Conservation (phyloP, 2,329 filamentous ascomycete species). For the Monilinia laxa region DNA sequence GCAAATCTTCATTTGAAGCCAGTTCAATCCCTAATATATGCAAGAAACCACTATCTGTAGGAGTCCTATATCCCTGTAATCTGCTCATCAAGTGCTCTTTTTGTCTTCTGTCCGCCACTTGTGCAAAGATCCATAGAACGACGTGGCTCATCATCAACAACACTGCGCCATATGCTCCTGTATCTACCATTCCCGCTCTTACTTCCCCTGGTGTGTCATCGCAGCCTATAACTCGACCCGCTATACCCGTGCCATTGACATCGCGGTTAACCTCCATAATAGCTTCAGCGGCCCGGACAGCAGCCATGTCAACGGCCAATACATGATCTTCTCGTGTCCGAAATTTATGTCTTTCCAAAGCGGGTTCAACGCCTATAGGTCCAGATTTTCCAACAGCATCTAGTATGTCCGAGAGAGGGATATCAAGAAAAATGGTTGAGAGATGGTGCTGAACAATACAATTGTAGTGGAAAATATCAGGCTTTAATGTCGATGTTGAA, state of each 20-base stretch:
- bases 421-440: slow-evolving; percentile 4
- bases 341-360: slow-evolving; percentile 28
- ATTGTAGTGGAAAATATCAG: slow-evolving; percentile 10
- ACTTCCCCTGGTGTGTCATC: not conserved
- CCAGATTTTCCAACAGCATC: slow-evolving; percentile 24
- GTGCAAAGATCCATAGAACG: slow-evolving; percentile 32
- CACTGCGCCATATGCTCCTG: slow-evolving; percentile 30
- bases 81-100: slow-evolving; percentile 12
- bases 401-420: slow-evolving; percentile 2
- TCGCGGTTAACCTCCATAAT: slow-evolving; percentile 25
- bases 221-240: not conserved
- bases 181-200: slow-evolving; percentile 24
- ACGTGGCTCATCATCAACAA: slow-evolving; percentile 33
- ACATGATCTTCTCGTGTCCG: slow-evolving; percentile 26
- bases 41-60: not conserved
- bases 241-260: not conserved
- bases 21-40: not conserved
- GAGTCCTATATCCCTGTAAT: not conserved
- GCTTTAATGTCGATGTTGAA: slow-evolving; percentile 14
- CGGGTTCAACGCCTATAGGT: slow-evolving; percentile 23
- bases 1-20: not conserved
- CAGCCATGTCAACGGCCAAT: slow-evolving; percentile 27
- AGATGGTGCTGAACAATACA: slow-evolving; percentile 17
- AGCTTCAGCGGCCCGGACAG: slow-evolving; percentile 28
- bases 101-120: slow-evolving; percentile 23